These are phyloP conservation scores for Suillus brevipes DNA, from an alignment of 768 basidiomycete species.

Conservation along the genomic window DNA sequence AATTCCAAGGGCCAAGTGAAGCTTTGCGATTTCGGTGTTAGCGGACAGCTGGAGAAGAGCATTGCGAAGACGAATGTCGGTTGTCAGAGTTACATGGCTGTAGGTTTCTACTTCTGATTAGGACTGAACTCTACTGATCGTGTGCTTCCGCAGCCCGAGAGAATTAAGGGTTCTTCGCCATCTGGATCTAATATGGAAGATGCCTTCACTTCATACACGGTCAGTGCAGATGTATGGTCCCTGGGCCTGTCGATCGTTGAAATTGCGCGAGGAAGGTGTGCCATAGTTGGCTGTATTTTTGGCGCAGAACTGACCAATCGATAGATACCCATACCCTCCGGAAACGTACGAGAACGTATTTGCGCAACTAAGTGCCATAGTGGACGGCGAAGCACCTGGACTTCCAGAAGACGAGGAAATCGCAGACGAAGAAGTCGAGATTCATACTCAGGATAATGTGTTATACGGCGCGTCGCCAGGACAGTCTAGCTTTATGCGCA, in stretches of 20 bases:
- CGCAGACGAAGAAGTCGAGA: slow-evolving; percentile 12
- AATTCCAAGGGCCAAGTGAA: slow-evolving; percentile 89
- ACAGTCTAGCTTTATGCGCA: slow-evolving; percentile 18
- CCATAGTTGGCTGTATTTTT: background rate
- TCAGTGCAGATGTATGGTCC: slow-evolving; percentile 97
- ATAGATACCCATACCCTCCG: slow-evolving; percentile 89
- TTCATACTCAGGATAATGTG: slow-evolving; percentile 7
- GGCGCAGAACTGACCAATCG: background rate
- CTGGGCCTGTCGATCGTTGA: slow-evolving; percentile 93
- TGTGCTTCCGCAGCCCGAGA: slow-evolving; percentile 67
- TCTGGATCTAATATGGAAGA: slow-evolving; percentile 32
- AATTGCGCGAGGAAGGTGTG: slow-evolving; percentile 70
- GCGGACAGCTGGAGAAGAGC: slow-evolving; percentile 94
- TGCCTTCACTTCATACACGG: slow-evolving; percentile 69
- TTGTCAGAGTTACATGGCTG: slow-evolving; percentile 98
- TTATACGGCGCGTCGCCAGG: slow-evolving; percentile 8
- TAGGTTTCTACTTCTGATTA: slow-evolving; percentile 40
- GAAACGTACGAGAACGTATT: slow-evolving; percentile 98
- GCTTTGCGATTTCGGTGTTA: slow-evolving; percentile 98
- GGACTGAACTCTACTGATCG: slow-evolving; percentile 7
- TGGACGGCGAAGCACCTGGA: slow-evolving; percentile 89
- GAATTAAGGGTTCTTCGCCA: slow-evolving; percentile 88
- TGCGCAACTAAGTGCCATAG: slow-evolving; percentile 95
- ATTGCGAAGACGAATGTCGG: slow-evolving; percentile 98
- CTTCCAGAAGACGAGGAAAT: slow-evolving; percentile 60